These are phyloP conservation scores for Porcisia hertigi DNA, from an alignment of 208 protist genomes.

Conservation along the genomic window DNA sequence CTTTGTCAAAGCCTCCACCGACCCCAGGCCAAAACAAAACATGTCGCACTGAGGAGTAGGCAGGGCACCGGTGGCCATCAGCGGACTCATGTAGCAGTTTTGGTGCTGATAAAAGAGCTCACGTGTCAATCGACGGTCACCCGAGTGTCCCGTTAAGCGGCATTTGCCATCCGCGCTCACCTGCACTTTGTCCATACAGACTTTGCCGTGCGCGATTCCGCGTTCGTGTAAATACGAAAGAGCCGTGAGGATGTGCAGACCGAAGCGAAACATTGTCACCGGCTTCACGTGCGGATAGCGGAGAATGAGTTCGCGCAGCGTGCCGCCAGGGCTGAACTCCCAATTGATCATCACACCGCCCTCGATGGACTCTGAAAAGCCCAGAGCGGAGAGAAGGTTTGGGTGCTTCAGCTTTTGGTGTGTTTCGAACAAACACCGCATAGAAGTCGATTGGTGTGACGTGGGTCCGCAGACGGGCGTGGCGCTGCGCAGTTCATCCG, in stretches of 20 bases:
- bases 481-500: conserved; percentile 23
- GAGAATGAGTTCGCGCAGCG: conserved; percentile 23
- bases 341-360: conserved; percentile 19
- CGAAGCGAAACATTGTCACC: conserved; percentile 37
- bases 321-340: conserved; percentile 45
- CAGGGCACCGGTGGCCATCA: conserved; percentile 45
- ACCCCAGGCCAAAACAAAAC: conserved; percentile 53
- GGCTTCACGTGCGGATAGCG: conserved; percentile 29
- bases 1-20: conserved; percentile 49
- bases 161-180: conserved; percentile 57
- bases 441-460: conserved; percentile 1
- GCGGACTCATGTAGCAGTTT: conserved; percentile 65
- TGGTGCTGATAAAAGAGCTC: conserved; percentile 28
- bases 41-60: conserved; percentile 63
- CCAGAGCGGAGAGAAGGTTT: conserved; percentile 5
- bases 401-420: conserved; percentile 17
- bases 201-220: conserved; percentile 57
- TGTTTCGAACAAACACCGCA: conserved; percentile 9
- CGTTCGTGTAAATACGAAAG: conserved; percentile 58
- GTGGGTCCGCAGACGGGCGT: conserved; percentile 9
- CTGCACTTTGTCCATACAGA: conserved; percentile 68
- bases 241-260: conserved; percentile 42
- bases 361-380: conserved; percentile 12
- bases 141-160: conserved; percentile 62
- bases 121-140: conserved; percentile 6